Base-by-base conservation (phyloP, 225 moss, liverwort and hornwort genomes). In the Neckera pumila region DNA sequence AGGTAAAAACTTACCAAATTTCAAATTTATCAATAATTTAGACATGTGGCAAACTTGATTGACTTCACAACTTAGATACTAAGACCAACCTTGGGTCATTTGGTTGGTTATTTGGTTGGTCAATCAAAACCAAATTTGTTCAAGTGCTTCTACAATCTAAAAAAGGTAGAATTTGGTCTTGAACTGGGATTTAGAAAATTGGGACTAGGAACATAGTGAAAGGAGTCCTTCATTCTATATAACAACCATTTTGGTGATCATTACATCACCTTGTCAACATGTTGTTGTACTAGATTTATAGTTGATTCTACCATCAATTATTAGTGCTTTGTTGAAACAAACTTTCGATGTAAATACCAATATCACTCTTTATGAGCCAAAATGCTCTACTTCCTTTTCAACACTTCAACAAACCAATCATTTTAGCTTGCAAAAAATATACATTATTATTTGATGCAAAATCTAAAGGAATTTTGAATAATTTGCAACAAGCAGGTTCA, bases 141-240 rank as follows among this genome's bases (percentile, higher is more conserved):
- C 14, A 3, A 26, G 7, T 42, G 26, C 23, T 15, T 26, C 15
- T 25, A 71, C 15, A 71, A 26, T 1, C 22, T 1, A 8, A 7
- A 0, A 12, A 26, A 71, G 26, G 27, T 15, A 0, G 30, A 2
- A 45, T 15, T 17, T 74, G 11, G 11, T 1, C 11, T 47, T 28
- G 10, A 43, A 43, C 0, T 0, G 2, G 0, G 10, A 72, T 5
- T 72, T 9, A 16, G 5, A 43, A 43, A 43, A 72, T 28, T 45
- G 3, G 30, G 2, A 73, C 11, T 73, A 10, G 3, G 3, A 5
- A 10, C 0, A 2, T 17, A 73, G 17, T 38, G 2, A 22, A 1
- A 69, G 8, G 40, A 2, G 9, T 14, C 23, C 4, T 1, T 14
- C 45, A 47, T 30, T 30, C 1, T 23, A 4, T 69, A 0, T 17